These are phyloP conservation scores for Coprinopsis strossmayeri DNA, from an alignment of 768 basidiomycete genomes.

Conservation along the genomic window DNA sequence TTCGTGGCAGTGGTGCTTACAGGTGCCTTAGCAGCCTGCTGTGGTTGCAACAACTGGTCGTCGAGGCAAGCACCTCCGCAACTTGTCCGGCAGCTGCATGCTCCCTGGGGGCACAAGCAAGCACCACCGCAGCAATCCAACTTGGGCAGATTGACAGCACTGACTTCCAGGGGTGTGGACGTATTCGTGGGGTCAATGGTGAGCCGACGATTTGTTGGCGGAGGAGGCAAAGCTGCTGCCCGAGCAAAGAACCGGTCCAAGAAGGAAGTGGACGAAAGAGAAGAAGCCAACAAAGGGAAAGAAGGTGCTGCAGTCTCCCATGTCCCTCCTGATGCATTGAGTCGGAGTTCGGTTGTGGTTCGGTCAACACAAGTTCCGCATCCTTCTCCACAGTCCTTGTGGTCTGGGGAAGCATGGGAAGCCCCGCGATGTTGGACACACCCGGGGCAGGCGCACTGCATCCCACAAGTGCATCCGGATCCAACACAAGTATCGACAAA, in stretches of 20 bases:
- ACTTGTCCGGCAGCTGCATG: constrained; percentile 49
- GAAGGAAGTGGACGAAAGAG: constrained; percentile 15
- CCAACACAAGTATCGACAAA: constrained; percentile 53
- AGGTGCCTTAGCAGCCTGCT: constrained; percentile 1
- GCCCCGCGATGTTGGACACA: constrained; percentile 64
- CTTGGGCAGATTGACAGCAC: constrained; percentile 51
- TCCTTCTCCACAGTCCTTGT: constrained; percentile 41
- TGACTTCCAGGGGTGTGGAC: constrained; percentile 21
- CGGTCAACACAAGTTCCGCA: constrained; percentile 63
- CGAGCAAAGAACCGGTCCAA: constrained; percentile 62
- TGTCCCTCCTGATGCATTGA: constrained; percentile 4
- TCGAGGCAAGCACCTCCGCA: constrained; percentile 51
- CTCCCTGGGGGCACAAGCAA: constrained; percentile 49
- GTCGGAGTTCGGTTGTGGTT: constrained; percentile 8
- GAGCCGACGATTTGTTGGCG: constrained; percentile 37
- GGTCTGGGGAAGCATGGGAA: constrained; percentile 38
- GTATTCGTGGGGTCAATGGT: constrained; percentile 47
- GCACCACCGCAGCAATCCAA: constrained; percentile 60
- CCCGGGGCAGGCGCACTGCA: constrained; percentile 65
- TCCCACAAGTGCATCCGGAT: constrained; percentile 68
- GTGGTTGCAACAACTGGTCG: constrained; percentile 1
- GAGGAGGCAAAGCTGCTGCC: constrained; percentile 63
- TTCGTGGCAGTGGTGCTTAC: not conserved
- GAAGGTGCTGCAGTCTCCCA: not conserved
- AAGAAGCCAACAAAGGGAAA: not conserved